A percentile compares a stretch with the other conserved stretches of the same genome.
phyloP scores from a whole-genome alignment of 164 flowering plant species.

The Aristolochia californica region DNA sequence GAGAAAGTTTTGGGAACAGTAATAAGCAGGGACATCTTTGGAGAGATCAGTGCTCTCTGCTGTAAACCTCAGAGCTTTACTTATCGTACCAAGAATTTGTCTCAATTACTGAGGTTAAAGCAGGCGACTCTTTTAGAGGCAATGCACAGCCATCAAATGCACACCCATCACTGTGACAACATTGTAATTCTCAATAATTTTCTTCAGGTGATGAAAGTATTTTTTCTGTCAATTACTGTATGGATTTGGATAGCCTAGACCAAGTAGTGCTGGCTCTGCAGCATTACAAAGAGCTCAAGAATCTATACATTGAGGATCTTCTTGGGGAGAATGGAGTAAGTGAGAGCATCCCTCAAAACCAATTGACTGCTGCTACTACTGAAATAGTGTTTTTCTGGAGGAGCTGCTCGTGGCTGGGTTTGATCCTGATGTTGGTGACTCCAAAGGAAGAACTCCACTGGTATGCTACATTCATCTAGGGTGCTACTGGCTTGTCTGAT shows the following conservation, averaged over 20 bases:
- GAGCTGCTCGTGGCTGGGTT: conserved; percentile 67
- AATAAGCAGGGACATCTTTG: conserved; percentile 55
- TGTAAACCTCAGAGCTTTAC: conserved; percentile 57
- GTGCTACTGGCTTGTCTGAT: too few relatives aligned
- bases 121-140: conserved; percentile 46
- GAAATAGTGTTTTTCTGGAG: conserved; percentile 67
- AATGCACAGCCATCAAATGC: too few relatives aligned
- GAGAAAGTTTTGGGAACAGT: conserved; percentile 50
- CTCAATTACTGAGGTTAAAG: conserved; percentile 67
- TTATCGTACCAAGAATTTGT: conserved; percentile 60
- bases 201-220: conserved; percentile 40
- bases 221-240: not conserved
- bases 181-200: conserved; percentile 53
- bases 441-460: conserved; percentile 74
- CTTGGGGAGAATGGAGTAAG: conserved; percentile 29
- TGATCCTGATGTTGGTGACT: conserved; percentile 65
- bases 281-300: conserved; percentile 56
- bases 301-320: conserved; percentile 37
- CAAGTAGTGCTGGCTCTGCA: conserved; percentile 17
- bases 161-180: conserved; percentile 48
- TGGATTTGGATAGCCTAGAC: not conserved
- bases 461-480: too few relatives aligned
- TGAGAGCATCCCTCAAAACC: conserved; percentile 32
- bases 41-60: conserved; percentile 81
- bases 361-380: conserved; percentile 45